Evolutionary conservation across 2,329 filamentous ascomycete species (phyloP).

Genomic region (Dactylellina leptospora): DNA sequence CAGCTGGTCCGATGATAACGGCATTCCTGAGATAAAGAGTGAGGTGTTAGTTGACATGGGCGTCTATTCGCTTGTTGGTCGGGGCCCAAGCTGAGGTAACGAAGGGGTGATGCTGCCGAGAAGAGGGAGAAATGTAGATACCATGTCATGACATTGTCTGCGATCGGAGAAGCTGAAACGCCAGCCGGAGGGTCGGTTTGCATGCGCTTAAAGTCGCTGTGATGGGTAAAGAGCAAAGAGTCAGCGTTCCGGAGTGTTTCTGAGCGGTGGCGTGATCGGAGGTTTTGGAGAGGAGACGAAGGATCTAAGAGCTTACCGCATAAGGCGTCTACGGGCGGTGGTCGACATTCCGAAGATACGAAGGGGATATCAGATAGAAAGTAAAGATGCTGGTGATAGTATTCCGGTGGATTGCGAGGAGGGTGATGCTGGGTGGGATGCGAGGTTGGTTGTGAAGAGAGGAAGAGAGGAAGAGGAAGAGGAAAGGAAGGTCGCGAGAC

Average conservation of each 20-base stretch:
- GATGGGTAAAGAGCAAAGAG: slow-evolving; percentile 4
- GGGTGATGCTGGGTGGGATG: slow-evolving; percentile 10
- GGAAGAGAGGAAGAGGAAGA: not conserved
- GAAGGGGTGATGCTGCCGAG: slow-evolving; percentile 5
- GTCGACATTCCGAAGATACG: slow-evolving; percentile 75
- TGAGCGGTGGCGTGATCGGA: slow-evolving; percentile 20
- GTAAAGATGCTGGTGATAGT: not conserved
- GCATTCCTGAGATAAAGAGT: slow-evolving; percentile 77
- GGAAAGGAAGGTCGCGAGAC: slow-evolving; percentile 29
- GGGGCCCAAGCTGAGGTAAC: too few relatives aligned
- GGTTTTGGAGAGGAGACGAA: slow-evolving; percentile 24
- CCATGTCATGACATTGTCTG: slow-evolving; percentile 98
- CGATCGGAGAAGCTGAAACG: slow-evolving; percentile 93
- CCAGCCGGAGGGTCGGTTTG: slow-evolving; percentile 97
- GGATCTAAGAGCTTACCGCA: slow-evolving; percentile 73
- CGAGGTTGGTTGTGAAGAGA: slow-evolving; percentile 11
- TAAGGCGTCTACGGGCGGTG: slow-evolving; percentile 90
- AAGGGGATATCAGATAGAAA: not conserved
- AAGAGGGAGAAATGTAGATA: slow-evolving; percentile 63
- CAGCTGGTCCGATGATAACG: slow-evolving; percentile 94
- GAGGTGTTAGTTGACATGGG: slow-evolving; percentile 53
- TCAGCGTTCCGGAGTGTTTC: slow-evolving; percentile 54
- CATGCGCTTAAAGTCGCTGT: slow-evolving; percentile 76
- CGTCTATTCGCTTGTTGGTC: slow-evolving; percentile 8
- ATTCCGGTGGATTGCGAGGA: not conserved